Evolutionary conservation across 106 monocot species (phyloP).

Genomic region (Posidonia australis): DNA sequence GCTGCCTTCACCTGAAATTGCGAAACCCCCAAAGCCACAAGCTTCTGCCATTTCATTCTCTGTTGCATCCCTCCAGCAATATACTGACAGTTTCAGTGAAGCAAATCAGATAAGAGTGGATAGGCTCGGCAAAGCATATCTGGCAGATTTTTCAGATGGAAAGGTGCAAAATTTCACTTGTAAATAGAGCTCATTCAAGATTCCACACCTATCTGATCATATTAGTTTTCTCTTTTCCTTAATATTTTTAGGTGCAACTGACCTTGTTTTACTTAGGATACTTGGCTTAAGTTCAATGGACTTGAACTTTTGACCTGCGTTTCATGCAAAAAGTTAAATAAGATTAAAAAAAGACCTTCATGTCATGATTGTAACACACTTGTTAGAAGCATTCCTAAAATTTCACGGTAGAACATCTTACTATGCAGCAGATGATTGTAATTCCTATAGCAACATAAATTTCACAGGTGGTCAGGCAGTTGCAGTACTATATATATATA

Average conservation of each 20-base stretch:
- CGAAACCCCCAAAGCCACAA: conserved; percentile 9
- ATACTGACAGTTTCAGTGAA: conserved; percentile 86
- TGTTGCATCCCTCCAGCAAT: conserved; percentile 85
- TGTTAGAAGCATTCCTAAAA: too few species aligned
- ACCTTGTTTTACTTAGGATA: background rate
- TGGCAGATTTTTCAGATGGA: conserved; percentile 66
- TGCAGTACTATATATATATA: too few species aligned
- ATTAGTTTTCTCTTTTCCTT: background rate
- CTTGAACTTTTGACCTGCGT: background rate
- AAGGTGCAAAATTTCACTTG: conserved; percentile 36
- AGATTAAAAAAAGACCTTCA: too few species aligned
- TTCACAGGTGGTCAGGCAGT: too few species aligned
- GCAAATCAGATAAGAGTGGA: conserved; percentile 70
- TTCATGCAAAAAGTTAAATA: too few species aligned
- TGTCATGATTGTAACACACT: too few species aligned
- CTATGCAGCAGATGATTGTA: too few species aligned
- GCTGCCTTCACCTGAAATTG: conserved; percentile 17
- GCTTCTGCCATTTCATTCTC: conserved; percentile 65
- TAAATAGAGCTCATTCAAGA: background rate
- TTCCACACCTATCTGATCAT: background rate
- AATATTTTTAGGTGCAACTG: too few species aligned
- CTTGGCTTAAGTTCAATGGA: background rate
- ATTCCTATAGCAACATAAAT: too few species aligned
- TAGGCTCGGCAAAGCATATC: conserved; percentile 67
- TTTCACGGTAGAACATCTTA: too few species aligned